phyloP scores from a whole-genome alignment of 1,284 basidiomycete genomes.

The Schizopora paradoxa region DNA sequence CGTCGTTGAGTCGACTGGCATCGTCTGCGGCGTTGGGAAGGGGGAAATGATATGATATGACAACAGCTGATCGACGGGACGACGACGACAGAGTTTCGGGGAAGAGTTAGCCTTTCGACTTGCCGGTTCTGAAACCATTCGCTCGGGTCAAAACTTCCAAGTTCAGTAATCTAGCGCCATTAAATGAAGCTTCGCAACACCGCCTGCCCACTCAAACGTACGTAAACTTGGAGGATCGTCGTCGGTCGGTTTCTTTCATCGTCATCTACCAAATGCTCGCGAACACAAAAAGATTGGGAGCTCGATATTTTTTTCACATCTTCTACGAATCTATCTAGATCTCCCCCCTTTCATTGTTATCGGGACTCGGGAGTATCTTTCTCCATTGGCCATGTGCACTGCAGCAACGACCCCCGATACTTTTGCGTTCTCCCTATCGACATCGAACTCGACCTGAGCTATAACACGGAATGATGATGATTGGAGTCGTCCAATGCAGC shows the following conservation, averaged over 20 bases:
- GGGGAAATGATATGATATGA: background rate
- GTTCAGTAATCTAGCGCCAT: constrained; percentile 10
- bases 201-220: constrained; percentile 5
- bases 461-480: too few relatives aligned
- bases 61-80: background rate
- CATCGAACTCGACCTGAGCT: too few relatives aligned
- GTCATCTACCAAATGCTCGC: background rate
- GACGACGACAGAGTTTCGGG: constrained; percentile 5
- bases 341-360: too few relatives aligned
- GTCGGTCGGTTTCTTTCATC: constrained; percentile 7
- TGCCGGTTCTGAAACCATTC: constrained; percentile 6
- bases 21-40: background rate
- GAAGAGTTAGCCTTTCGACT: constrained; percentile 8
- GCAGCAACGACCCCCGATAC: too few relatives aligned
- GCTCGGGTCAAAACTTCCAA: constrained; percentile 14
- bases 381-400: too few relatives aligned
- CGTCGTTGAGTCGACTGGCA: background rate
- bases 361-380: too few relatives aligned
- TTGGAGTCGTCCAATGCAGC: too few relatives aligned
- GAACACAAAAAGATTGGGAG: background rate
- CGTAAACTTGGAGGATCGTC: constrained; percentile 4
- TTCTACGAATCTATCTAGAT: too few relatives aligned
- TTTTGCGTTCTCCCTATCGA: too few relatives aligned
- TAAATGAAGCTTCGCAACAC: constrained; percentile 1
- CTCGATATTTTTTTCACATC: background rate